phyloP scores from a whole-genome alignment of 2,329 filamentous ascomycete species.

The Hypomyces rosellus region DNA sequence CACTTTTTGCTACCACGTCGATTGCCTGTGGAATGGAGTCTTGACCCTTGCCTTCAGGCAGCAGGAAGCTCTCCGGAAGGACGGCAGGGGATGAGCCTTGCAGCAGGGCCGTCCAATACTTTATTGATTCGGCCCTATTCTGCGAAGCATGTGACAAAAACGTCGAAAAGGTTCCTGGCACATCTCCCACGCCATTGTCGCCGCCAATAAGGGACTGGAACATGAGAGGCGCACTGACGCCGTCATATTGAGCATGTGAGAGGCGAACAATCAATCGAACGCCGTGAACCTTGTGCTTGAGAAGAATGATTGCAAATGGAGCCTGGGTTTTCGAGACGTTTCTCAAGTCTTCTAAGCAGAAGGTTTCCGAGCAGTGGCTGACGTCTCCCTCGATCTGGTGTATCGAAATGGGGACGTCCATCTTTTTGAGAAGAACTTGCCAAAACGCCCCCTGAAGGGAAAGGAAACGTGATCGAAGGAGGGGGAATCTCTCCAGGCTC shows the following conservation, averaged over 20 bases:
- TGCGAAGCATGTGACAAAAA: conserved; percentile 9
- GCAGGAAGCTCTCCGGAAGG: conserved; percentile 8
- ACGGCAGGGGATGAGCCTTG: conserved; percentile 25
- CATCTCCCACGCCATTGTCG: conserved; percentile 13
- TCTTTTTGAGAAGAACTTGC: conserved; percentile 17
- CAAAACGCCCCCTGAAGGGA: conserved; percentile 13
- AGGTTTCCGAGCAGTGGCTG: conserved; percentile 9
- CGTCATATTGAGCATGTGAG: conserved; percentile 45
- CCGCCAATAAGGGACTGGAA: conserved; percentile 33
- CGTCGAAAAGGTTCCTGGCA: conserved; percentile 19
- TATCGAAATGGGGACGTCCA: no score
- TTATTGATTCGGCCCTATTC: no score
- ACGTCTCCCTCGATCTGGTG: no score
- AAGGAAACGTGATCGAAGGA: conserved; percentile 19
- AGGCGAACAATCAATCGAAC: conserved; percentile 21
- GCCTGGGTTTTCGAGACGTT: conserved; percentile 5
- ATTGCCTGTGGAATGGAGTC: neutral
- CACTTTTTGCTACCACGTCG: no score
- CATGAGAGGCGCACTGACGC: conserved; percentile 35
- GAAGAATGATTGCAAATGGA: conserved; percentile 13
- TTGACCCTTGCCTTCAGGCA: neutral
- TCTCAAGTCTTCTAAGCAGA: conserved; percentile 10
- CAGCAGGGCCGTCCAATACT: conserved; percentile 40
- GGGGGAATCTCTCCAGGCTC: conserved; percentile 14
- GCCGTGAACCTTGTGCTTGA: conserved; percentile 14